Base-by-base conservation (phyloP, 2,329 filamentous ascomycete genomes). In the Anisogramma anomala region DNA sequence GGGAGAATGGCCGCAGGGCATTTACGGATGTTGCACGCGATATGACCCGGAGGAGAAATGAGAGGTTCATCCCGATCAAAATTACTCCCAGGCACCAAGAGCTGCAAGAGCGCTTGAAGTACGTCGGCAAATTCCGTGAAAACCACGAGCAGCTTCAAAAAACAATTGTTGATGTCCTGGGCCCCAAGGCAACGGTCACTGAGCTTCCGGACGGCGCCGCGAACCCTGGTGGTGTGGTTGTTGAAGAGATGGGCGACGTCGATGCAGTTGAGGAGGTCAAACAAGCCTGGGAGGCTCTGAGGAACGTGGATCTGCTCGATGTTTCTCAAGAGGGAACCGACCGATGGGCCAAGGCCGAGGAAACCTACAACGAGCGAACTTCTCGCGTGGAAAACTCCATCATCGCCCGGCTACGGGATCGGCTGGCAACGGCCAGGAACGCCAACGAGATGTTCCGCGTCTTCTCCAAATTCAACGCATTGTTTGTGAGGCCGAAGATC, bases 391-490 rank as follows among this genome's bases (percentile, higher is more conserved):
- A 99, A 60, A 98, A 98, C 63, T 95, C 91, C 3, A 98, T 99
- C 61, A 99, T 99, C 58, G 87, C 91, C 25, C 77, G 87, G 40
- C 71, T 98, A 23, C 77, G 91, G 54, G 91, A 98, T 62, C 83
- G 91, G 44, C 72, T 98, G 42, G 91, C 88, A 11, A 94, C 87
- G 6, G 89, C 91, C 10, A 95, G 94, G 69, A 94, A 87, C 48
- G 91, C 91, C 30, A 96, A 94, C 57, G 93, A 98, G 63, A 99
- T 98, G 91, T 99, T 99, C 61, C 84, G 93, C 41, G 91, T 99
- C 47, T 98, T 98, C 60, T 96, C 91, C 39, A 96, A 96, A 59
- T 99, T 99, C 74, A 99, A 99, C 58, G 91, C 91, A 2, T 79
- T 99, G 22, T 94, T 99, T 53, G 89, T 99, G 42, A 79, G 91